Conservation (phyloP, 2,329 filamentous ascomycete species). For the Epichloe gansuensis region DNA sequence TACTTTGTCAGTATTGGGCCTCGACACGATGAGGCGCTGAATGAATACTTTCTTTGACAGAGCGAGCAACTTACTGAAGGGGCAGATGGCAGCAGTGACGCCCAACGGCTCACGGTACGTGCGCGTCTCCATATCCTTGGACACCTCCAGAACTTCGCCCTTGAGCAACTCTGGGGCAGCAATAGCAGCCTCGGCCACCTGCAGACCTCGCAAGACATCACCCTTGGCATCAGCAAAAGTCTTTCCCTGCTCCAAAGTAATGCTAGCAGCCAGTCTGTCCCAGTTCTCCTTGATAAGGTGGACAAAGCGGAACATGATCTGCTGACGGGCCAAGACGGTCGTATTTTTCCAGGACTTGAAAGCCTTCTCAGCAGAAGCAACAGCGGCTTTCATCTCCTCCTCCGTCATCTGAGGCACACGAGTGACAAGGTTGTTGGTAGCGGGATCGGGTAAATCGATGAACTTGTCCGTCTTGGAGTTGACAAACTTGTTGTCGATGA, state of each 20-base stretch:
- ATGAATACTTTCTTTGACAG: no score
- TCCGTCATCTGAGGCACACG: constrained; percentile 72
- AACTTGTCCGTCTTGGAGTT: constrained; percentile 54
- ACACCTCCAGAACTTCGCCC: constrained; percentile 72
- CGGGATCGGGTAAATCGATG: constrained; percentile 71
- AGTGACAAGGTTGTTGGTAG: constrained; percentile 75
- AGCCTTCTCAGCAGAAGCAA: constrained; percentile 62
- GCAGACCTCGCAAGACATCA: constrained; percentile 68
- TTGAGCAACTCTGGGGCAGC: constrained; percentile 71
- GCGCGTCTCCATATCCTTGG: constrained; percentile 82
- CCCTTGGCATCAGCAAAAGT: constrained; percentile 73
- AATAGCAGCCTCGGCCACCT: constrained; percentile 75
- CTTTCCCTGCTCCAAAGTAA: constrained; percentile 81
- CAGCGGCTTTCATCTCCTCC: constrained; percentile 60
- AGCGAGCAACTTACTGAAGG: constrained; percentile 50
- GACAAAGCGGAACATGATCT: constrained; percentile 81
- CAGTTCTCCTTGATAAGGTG: constrained; percentile 70
- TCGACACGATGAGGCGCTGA: no score
- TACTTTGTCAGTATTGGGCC: constrained; percentile 4
- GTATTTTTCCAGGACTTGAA: constrained; percentile 63
- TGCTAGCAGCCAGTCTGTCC: constrained; percentile 73
- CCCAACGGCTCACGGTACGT: constrained; percentile 72
- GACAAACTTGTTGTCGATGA: constrained; percentile 68
- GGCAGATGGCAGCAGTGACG: constrained; percentile 73
- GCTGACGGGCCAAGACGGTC: constrained; percentile 60